Evolutionary conservation across 371 early-diverging fungal genomes (phyloP).

Genomic region (Mortierella sp.): DNA sequence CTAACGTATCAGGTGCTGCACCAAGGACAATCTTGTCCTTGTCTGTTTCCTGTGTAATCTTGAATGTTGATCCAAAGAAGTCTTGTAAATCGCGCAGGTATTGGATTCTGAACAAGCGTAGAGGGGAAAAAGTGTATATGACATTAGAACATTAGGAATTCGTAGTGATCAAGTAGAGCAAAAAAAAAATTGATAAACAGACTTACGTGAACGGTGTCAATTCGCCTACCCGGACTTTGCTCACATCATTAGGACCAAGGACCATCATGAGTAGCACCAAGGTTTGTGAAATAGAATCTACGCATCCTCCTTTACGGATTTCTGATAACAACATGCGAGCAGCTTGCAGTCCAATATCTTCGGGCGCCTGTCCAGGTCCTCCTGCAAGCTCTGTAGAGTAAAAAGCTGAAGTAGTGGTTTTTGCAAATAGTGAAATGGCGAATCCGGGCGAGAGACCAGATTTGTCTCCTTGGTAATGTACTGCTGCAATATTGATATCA

Average conservation of each 20-base stretch:
- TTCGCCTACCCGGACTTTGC: slow-evolving; percentile 89
- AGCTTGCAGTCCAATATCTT: slow-evolving; percentile 86
- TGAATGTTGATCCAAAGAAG: slow-evolving; percentile 93
- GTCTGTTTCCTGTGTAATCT: slow-evolving; percentile 82
- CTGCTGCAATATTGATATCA: slow-evolving; percentile 97
- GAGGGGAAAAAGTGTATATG: too few species aligned
- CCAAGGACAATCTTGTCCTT: slow-evolving; percentile 45
- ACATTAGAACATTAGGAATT: not conserved
- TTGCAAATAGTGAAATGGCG: slow-evolving; percentile 92
- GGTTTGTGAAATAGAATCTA: slow-evolving; percentile 92
- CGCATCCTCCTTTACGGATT: slow-evolving; percentile 90
- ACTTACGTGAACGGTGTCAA: slow-evolving; percentile 89
- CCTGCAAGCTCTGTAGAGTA: slow-evolving; percentile 88
- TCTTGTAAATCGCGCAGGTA: slow-evolving; percentile 89
- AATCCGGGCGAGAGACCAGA: slow-evolving; percentile 94
- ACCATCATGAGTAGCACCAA: slow-evolving; percentile 87
- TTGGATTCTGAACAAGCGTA: slow-evolving; percentile 71
- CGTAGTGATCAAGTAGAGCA: slow-evolving; percentile 10
- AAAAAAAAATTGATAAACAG: not conserved
- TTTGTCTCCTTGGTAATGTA: slow-evolving; percentile 96
- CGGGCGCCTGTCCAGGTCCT: slow-evolving; percentile 85
- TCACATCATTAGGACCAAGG: slow-evolving; percentile 93
- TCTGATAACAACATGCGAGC: slow-evolving; percentile 86
- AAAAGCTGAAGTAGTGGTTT: slow-evolving; percentile 87
- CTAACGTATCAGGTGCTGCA: slow-evolving; percentile 69